Percentiles rank a stretch among this genome's conserved stretches.
These are phyloP conservation scores for Eragrostis tef DNA, from an alignment of 202 grass and related monocot genomes.

Conservation along the genomic window DNA sequence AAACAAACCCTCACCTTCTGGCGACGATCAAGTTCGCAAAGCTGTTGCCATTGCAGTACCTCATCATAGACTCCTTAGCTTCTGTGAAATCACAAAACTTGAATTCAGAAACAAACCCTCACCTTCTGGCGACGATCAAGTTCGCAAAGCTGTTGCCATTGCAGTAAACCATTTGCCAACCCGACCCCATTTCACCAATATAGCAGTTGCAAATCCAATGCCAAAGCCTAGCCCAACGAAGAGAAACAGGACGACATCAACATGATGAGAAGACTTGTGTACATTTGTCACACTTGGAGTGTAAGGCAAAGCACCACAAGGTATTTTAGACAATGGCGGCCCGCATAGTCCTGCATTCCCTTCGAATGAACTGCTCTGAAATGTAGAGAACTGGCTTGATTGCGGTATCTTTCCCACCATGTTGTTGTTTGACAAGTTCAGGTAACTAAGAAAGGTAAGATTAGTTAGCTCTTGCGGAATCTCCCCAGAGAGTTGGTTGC, in stretches of 20 bases:
- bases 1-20: background rate
- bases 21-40: background rate
- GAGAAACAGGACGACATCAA: slow-evolving; percentile 54
- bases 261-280: background rate
- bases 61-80: too few relatives aligned
- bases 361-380: slow-evolving; percentile 46
- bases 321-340: slow-evolving; percentile 38
- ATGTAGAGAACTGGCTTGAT: slow-evolving; percentile 43
- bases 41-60: background rate
- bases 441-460: slow-evolving; percentile 51
- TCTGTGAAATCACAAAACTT: background rate
- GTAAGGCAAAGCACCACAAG: background rate
- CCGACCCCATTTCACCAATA: background rate
- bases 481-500: slow-evolving; percentile 50
- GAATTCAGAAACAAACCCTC: background rate
- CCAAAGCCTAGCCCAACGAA: slow-evolving; percentile 50
- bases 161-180: background rate
- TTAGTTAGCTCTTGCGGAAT: slow-evolving; percentile 57
- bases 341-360: slow-evolving; percentile 58
- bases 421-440: slow-evolving; percentile 56
- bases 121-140: background rate
- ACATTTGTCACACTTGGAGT: background rate
- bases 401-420: slow-evolving; percentile 54
- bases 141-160: background rate
- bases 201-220: slow-evolving; percentile 36